These are phyloP conservation scores for Chloromonas sp. DNA, from an alignment of 163 green algal species.

Conservation along the genomic window DNA sequence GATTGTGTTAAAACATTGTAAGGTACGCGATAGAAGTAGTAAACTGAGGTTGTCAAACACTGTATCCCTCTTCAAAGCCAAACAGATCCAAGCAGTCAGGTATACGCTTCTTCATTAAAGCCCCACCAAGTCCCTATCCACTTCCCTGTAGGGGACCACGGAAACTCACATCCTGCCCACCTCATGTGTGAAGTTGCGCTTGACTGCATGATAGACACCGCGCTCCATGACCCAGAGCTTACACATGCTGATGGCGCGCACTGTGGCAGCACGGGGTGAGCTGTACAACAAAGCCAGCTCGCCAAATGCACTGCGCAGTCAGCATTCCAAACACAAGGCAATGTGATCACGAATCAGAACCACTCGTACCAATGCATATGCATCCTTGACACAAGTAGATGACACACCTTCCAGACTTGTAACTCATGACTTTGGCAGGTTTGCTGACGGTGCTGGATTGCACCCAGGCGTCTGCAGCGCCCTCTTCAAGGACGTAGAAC, in stretches of 20 bases:
- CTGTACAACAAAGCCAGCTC: constrained; percentile 88
- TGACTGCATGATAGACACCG: constrained; percentile 73
- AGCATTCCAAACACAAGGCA: too few relatives aligned
- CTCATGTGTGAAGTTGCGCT: constrained; percentile 55
- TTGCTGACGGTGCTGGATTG: constrained; percentile 4
- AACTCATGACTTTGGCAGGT: constrained; percentile 31
- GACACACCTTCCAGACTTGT: constrained; percentile 27
- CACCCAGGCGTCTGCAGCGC: constrained; percentile 42
- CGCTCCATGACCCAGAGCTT: constrained; percentile 86
- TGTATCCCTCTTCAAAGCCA: too few relatives aligned
- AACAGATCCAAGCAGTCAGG: too few relatives aligned
- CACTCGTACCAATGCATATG: too few relatives aligned
- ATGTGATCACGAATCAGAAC: too few relatives aligned
- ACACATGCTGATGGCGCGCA: constrained; percentile 59
- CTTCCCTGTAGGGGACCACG: too few relatives aligned
- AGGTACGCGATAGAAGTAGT: too few relatives aligned
- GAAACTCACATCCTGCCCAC: not conserved
- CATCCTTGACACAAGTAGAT: too few relatives aligned
- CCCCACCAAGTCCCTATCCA: not conserved
- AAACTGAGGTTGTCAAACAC: too few relatives aligned
- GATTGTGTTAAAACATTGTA: too few relatives aligned
- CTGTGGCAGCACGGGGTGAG: constrained; percentile 76
- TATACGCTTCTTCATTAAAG: too few relatives aligned
- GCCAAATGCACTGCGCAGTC: constrained; percentile 63
- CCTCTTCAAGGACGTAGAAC: constrained; percentile 82